A percentile compares a stretch with the other conserved stretches of the same genome.
These are phyloP conservation scores for Neonectria coccinea DNA, from an alignment of 2,329 filamentous ascomycete genomes.

Conservation along the genomic window DNA sequence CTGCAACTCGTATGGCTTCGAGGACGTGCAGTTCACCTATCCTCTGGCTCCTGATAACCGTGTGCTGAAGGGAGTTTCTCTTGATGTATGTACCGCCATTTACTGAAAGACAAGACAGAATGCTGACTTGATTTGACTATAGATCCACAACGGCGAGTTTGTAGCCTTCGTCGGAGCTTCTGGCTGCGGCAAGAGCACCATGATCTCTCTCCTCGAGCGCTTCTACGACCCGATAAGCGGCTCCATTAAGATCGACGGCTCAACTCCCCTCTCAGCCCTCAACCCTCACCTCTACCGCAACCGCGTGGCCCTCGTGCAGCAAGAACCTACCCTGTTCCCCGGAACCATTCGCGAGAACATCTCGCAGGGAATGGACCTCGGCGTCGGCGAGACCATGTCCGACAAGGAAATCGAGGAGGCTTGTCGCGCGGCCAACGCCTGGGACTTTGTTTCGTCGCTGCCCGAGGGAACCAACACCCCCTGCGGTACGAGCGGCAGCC, in stretches of 20 bases:
- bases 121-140: background rate
- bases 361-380: conserved; percentile 11
- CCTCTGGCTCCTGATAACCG: conserved; percentile 29
- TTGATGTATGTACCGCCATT: conserved; percentile 4
- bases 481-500: conserved; percentile 71
- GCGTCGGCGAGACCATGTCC: conserved; percentile 54
- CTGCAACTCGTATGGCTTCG: conserved; percentile 56
- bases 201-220: background rate
- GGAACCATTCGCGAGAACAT: conserved; percentile 16
- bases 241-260: background rate
- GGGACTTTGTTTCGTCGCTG: conserved; percentile 66
- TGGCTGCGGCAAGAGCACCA: background rate
- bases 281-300: conserved; percentile 12
- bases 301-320: conserved; percentile 13
- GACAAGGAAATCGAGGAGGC: conserved; percentile 70
- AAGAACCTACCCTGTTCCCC: conserved; percentile 12
- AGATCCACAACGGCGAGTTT: background rate
- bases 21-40: conserved; percentile 55
- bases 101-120: background rate
- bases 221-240: conserved; percentile 1
- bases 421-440: conserved; percentile 38
- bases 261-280: background rate
- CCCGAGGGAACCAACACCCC: conserved; percentile 69
- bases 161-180: background rate
- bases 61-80: conserved; percentile 27